Conservation (phyloP, 2,329 filamentous ascomycete species). For the Paracorniculantispora psalliotae region DNA sequence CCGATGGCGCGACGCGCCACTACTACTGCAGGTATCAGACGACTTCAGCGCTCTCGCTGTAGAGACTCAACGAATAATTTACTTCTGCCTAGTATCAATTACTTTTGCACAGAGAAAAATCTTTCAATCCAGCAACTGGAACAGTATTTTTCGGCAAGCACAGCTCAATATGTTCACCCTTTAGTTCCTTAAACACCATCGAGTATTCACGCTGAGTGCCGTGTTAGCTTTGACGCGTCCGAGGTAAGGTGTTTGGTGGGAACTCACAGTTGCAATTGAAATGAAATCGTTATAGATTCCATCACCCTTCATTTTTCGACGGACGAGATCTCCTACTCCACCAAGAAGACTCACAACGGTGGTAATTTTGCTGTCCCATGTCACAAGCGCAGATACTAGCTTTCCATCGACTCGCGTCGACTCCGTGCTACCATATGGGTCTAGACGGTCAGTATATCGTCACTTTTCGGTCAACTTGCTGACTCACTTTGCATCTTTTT, state of each 20-base stretch:
- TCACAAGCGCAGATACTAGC: conserved; percentile 34
- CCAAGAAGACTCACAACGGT: conserved; percentile 35
- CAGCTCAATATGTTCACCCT: conserved; percentile 26
- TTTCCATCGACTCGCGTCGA: conserved; percentile 35
- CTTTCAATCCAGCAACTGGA: conserved; percentile 22
- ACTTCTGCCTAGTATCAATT: too few relatives aligned
- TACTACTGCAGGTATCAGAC: too few relatives aligned
- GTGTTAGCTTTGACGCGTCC: not conserved
- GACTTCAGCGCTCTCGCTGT: too few relatives aligned
- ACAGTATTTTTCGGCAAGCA: conserved; percentile 24
- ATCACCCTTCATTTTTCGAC: conserved; percentile 32
- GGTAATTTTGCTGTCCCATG: conserved; percentile 40
- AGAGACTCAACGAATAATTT: too few relatives aligned
- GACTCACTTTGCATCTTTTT: conserved; percentile 40
- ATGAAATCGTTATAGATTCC: conserved; percentile 34
- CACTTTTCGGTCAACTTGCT: not conserved
- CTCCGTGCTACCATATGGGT: conserved; percentile 38
- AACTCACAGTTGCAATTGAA: conserved; percentile 23
- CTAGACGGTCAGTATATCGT: conserved; percentile 17
- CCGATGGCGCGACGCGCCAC: too few relatives aligned
- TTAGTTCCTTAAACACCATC: conserved; percentile 24
- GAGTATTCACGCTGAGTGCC: conserved; percentile 25
- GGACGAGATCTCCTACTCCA: conserved; percentile 33
- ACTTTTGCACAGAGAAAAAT: conserved; percentile 22
- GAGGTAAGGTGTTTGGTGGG: too few relatives aligned